Percentiles rank a stretch among this genome's conserved stretches.
phyloP scores from a whole-genome alignment of 148 eudicot genomes.

The Nepenthes mirabilis region DNA sequence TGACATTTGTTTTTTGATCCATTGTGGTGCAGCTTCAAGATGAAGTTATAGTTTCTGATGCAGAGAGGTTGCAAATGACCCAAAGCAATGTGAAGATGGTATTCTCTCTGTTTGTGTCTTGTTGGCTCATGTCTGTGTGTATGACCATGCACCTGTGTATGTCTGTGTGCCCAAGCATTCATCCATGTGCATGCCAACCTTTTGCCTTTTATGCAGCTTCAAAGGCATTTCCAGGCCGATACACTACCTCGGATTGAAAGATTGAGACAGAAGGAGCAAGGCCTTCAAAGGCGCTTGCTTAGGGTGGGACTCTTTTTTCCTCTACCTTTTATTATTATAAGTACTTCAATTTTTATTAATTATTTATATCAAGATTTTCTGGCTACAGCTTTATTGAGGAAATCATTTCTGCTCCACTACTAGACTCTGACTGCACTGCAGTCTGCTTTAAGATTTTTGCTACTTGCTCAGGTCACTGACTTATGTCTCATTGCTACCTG shows the following conservation, averaged over 20 bases:
- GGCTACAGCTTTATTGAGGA: too few species aligned
- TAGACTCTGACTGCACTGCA: too few species aligned
- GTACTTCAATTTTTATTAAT: background rate
- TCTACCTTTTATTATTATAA: background rate
- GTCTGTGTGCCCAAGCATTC: background rate
- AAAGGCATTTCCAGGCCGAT: slow-evolving; percentile 92
- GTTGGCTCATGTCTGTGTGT: background rate
- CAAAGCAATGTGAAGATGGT: slow-evolving; percentile 92
- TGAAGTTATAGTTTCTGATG: slow-evolving; percentile 85
- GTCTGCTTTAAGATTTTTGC: too few species aligned
- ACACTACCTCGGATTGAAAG: slow-evolving; percentile 86
- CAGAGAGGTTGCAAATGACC: slow-evolving; percentile 71
- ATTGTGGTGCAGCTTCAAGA: slow-evolving; percentile 73
- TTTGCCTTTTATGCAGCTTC: slow-evolving; percentile 50
- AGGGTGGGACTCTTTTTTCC: slow-evolving; percentile 36
- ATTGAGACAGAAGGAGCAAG: slow-evolving; percentile 89
- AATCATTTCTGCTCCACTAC: too few species aligned
- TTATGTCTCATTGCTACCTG: too few species aligned
- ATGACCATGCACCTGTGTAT: background rate
- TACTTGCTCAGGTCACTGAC: too few species aligned
- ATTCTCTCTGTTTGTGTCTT: slow-evolving; percentile 6
- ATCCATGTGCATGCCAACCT: background rate
- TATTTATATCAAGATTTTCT: background rate
- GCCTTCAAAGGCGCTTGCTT: slow-evolving; percentile 83
- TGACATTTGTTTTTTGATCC: slow-evolving; percentile 5